Evolutionary conservation across 768 basidiomycete genomes (phyloP).

Genomic region (Rossbeevera mucosa): DNA sequence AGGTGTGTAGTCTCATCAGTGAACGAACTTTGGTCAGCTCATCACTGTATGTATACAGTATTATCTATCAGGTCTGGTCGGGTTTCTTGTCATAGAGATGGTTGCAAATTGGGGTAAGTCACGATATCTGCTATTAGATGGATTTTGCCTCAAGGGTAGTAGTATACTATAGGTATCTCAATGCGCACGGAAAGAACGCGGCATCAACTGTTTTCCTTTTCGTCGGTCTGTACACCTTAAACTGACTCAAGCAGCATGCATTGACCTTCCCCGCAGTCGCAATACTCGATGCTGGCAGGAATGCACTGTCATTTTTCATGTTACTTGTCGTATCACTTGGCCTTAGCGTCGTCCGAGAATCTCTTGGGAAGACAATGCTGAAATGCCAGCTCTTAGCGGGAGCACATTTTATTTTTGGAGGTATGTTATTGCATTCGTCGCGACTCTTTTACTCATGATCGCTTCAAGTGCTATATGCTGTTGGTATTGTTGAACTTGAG

Average conservation of each 20-base stretch:
- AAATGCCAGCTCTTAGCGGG: conserved; percentile 76
- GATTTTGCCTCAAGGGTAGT: conserved; percentile 8
- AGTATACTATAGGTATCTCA: conserved; percentile 95
- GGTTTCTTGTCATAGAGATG: conserved; percentile 90
- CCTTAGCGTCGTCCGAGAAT: conserved; percentile 86
- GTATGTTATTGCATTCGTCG: conserved; percentile 42
- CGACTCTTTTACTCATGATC: conserved; percentile 5
- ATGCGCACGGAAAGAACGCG: conserved; percentile 72
- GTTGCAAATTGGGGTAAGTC: conserved; percentile 78
- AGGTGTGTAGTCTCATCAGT: conserved; percentile 43
- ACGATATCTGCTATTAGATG: background rate
- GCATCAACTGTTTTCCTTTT: conserved; percentile 88
- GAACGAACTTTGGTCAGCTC: background rate
- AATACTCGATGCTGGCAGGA: conserved; percentile 92
- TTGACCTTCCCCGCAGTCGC: conserved; percentile 52
- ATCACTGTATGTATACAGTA: conserved; percentile 43
- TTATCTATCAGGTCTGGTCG: conserved; percentile 86
- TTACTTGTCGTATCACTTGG: conserved; percentile 90
- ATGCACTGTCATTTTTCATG: conserved; percentile 94
- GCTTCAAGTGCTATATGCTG: conserved; percentile 74
- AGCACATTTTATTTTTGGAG: conserved; percentile 90
- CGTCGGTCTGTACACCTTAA: conserved; percentile 55
- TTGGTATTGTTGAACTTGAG: conserved; percentile 91
- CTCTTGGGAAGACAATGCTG: conserved; percentile 79
- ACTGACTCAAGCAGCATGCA: background rate